A percentile compares a stretch with the other conserved stretches of the same genome.
Evolutionary conservation across 2,329 filamentous ascomycete genomes (phyloP).

Genomic region (Xylariaceae sp.): DNA sequence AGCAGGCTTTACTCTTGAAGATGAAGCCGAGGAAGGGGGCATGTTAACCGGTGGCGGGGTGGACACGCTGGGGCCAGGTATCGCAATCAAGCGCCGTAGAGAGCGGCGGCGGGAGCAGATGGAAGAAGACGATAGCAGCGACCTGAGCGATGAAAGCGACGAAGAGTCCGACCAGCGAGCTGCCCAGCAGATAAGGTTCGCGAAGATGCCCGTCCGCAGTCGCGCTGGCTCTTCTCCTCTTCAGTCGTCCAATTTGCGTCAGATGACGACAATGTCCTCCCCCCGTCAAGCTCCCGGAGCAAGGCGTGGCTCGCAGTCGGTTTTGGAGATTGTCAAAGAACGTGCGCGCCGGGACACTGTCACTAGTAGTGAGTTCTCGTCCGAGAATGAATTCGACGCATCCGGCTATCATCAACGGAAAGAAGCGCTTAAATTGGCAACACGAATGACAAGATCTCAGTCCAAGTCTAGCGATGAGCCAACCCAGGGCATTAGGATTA

Average conservation of each 20-base stretch:
- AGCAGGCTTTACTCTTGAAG: constrained; percentile 60
- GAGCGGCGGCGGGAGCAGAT: constrained; percentile 64
- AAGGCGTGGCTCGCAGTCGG: constrained; percentile 66
- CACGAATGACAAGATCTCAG: constrained; percentile 50
- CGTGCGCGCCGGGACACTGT: constrained; percentile 69
- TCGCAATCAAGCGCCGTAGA: constrained; percentile 62
- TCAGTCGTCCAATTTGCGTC: constrained; percentile 59
- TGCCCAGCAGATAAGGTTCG: constrained; percentile 89
- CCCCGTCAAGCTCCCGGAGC: constrained; percentile 43
- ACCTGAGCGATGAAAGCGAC: constrained; percentile 79
- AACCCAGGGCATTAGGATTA: constrained; percentile 40
- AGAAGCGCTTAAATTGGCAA: constrained; percentile 56
- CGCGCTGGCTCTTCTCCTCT: constrained; percentile 86
- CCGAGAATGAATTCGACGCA: constrained; percentile 72
- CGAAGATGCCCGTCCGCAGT: constrained; percentile 86
- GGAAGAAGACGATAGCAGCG: constrained; percentile 82
- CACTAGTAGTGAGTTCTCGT: constrained; percentile 78
- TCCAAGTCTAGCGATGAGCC: constrained; percentile 51
- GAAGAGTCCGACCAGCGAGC: constrained; percentile 69
- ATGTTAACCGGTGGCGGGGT: constrained; percentile 65
- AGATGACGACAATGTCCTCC: constrained; percentile 47
- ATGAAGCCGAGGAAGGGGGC: constrained; percentile 68
- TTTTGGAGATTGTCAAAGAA: constrained; percentile 66
- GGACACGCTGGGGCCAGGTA: constrained; percentile 64
- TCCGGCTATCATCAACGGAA: constrained; percentile 61